Evolutionary conservation across 2,329 filamentous ascomycete species (phyloP).

Genomic region (Trichoderma sp.): DNA sequence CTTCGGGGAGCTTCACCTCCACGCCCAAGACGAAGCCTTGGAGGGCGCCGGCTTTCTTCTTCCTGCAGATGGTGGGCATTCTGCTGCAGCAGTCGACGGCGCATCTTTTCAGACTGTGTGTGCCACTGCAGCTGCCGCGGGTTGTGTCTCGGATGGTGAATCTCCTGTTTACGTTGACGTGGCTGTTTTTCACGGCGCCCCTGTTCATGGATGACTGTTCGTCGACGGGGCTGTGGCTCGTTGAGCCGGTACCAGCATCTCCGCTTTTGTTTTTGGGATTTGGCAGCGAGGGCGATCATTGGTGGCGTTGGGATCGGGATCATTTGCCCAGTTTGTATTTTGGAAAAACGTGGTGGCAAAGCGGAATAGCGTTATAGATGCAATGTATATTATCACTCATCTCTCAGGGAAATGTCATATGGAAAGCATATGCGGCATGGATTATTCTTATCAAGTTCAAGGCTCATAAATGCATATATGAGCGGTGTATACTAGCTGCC

Average conservation of each 20-base stretch:
- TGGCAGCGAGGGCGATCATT: constrained; percentile 62
- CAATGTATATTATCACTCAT: background rate
- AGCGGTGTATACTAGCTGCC: background rate
- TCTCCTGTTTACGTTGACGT: constrained; percentile 62
- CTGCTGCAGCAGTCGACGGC: constrained; percentile 57
- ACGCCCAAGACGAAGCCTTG: constrained; percentile 58
- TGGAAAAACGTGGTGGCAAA: constrained; percentile 66
- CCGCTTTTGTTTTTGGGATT: constrained; percentile 67
- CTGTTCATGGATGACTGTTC: constrained; percentile 78
- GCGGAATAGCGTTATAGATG: constrained; percentile 40
- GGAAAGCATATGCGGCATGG: background rate
- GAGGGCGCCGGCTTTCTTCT: constrained; percentile 69
- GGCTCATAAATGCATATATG: background rate
- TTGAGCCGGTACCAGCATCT: constrained; percentile 81
- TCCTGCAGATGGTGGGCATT: constrained; percentile 69
- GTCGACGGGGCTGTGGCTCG: constrained; percentile 73
- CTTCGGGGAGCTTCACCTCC: constrained; percentile 68
- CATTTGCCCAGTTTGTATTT: constrained; percentile 59
- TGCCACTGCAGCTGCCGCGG: constrained; percentile 48
- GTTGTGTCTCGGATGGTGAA: constrained; percentile 60
- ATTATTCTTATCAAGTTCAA: background rate
- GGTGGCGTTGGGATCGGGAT: constrained; percentile 67
- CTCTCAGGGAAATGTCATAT: background rate
- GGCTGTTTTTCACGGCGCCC: constrained; percentile 69
- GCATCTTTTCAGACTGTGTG: constrained; percentile 39